These are phyloP conservation scores for Globisporangium megalacanthum DNA, from an alignment of 352 stramenopile species.

Conservation along the genomic window DNA sequence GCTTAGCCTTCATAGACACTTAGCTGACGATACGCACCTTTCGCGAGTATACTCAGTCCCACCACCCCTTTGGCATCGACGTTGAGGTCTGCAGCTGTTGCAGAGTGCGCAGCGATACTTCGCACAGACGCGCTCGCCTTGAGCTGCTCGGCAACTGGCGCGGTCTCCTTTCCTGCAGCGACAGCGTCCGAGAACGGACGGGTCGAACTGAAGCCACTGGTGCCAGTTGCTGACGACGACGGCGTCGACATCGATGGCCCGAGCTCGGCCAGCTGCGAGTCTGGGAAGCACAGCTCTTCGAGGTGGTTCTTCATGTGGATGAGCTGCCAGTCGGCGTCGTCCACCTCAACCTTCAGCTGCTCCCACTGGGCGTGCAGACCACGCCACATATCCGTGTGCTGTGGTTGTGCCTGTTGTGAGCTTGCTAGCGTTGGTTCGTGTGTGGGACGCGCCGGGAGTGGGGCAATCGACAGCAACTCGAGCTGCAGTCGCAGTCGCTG, in stretches of 20 bases:
- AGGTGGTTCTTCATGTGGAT: constrained; percentile 48
- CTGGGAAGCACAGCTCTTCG: constrained; percentile 40
- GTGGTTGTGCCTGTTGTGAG: neutral
- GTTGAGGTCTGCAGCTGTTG: neutral
- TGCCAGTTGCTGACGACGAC: neutral
- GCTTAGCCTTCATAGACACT: neutral
- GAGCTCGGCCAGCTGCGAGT: neutral
- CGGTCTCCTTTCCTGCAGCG: constrained; percentile 47
- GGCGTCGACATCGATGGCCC: neutral
- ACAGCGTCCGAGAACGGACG: constrained; percentile 72
- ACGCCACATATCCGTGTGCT: constrained; percentile 35
- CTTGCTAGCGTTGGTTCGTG: neutral
- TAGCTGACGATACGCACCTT: constrained; percentile 7
- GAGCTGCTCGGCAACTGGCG: constrained; percentile 49
- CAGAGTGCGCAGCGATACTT: constrained; percentile 5
- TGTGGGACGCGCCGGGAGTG: constrained; percentile 2
- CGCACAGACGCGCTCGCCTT: constrained; percentile 24
- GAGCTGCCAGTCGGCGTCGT: constrained; percentile 62
- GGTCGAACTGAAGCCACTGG: constrained; percentile 4
- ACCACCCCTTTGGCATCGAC: neutral
- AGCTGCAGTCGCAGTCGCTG: constrained; percentile 40
- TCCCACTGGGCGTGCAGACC: constrained; percentile 43
- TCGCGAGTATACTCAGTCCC: constrained; percentile 8
- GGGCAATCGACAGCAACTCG: constrained; percentile 33
- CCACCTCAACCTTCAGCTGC: constrained; percentile 32